Percentiles rank a stretch among this genome's conserved stretches.
phyloP scores from a whole-genome alignment of 2,329 filamentous ascomycete species.

The Fonsecaea monophora region DNA sequence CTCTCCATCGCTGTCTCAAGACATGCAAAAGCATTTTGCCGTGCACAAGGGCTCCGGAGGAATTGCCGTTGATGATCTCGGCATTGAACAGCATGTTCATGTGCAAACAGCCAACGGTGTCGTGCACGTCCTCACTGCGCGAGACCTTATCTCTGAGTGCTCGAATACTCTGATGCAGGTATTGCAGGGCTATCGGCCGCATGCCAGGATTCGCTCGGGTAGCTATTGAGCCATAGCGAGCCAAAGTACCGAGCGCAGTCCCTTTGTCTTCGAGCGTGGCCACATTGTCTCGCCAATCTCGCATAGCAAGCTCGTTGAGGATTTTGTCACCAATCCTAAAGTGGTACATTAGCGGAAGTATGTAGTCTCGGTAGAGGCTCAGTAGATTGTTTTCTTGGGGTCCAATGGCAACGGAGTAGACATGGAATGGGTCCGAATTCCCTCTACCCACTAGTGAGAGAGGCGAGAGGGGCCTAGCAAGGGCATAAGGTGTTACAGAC shows the following conservation, averaged over 20 bases:
- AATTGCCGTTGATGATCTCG: slow-evolving; percentile 16
- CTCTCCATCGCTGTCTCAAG: slow-evolving; percentile 11
- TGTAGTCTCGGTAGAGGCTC: slow-evolving; percentile 21
- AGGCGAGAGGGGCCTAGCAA: background rate
- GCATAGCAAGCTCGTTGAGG: slow-evolving; percentile 9
- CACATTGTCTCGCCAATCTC: slow-evolving; percentile 15
- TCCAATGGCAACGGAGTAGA: slow-evolving; percentile 13
- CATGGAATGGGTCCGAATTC: slow-evolving; percentile 27
- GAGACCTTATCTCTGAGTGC: slow-evolving; percentile 1
- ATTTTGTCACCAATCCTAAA: slow-evolving; percentile 13
- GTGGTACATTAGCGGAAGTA: slow-evolving; percentile 11
- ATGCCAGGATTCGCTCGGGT: background rate
- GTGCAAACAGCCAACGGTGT: slow-evolving; percentile 6
- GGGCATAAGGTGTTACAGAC: background rate
- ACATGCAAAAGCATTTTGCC: slow-evolving; percentile 22
- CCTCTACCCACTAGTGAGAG: slow-evolving; percentile 19
- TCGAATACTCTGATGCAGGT: slow-evolving; percentile 7
- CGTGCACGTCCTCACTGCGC: background rate
- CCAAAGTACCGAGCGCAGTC: slow-evolving; percentile 7
- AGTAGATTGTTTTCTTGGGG: slow-evolving; percentile 23
- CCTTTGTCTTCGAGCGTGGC: slow-evolving; percentile 6
- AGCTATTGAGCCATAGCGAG: slow-evolving; percentile 8
- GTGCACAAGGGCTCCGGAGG: slow-evolving; percentile 10
- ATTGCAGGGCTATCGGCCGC: background rate
- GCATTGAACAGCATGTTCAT: slow-evolving; percentile 17